Percentiles rank a stretch among this genome's conserved stretches.
phyloP scores from a whole-genome alignment of 2,329 filamentous ascomycete genomes.

The Geoglossum cookeanum region DNA sequence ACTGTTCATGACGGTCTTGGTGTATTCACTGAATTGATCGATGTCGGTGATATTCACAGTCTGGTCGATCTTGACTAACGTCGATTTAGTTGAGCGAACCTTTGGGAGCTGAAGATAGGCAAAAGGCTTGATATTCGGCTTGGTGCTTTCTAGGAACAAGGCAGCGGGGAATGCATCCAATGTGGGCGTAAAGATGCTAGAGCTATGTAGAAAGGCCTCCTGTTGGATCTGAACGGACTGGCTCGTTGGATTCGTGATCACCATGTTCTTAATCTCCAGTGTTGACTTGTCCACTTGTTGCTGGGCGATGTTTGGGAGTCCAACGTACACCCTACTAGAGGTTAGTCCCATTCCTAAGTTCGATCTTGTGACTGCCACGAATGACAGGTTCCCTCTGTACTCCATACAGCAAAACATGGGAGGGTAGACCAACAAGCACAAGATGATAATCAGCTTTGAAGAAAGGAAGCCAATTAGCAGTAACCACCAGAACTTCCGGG shows the following conservation, averaged over 20 bases:
- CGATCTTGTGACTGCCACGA: background rate
- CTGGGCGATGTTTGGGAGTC: constrained; percentile 37
- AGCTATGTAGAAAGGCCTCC: constrained; percentile 35
- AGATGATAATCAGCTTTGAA: constrained; percentile 35
- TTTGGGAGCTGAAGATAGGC: background rate
- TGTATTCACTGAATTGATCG: constrained; percentile 34
- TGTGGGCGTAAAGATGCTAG: constrained; percentile 32
- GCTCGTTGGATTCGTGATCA: constrained; percentile 27
- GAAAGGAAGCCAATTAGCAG: constrained; percentile 32
- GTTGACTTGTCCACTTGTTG: constrained; percentile 33
- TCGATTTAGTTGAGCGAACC: constrained; percentile 1
- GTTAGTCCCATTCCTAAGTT: background rate
- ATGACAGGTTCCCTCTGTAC: background rate
- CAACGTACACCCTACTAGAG: constrained; percentile 32
- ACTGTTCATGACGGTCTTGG: constrained; percentile 32
- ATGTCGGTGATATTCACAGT: constrained; percentile 26
- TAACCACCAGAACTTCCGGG: constrained; percentile 36
- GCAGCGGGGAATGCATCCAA: constrained; percentile 27
- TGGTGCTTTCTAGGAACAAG: constrained; percentile 31
- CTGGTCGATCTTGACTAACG: constrained; percentile 24
- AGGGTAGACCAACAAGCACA: constrained; percentile 34
- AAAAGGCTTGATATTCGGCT: constrained; percentile 25
- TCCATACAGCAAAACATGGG: background rate
- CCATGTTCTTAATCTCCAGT: constrained; percentile 32
- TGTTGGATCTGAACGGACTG: constrained; percentile 32